Conservation (phyloP, 2,329 filamentous ascomycete species). For the Ophiognomonia clavigignenti-juglandacearum region DNA sequence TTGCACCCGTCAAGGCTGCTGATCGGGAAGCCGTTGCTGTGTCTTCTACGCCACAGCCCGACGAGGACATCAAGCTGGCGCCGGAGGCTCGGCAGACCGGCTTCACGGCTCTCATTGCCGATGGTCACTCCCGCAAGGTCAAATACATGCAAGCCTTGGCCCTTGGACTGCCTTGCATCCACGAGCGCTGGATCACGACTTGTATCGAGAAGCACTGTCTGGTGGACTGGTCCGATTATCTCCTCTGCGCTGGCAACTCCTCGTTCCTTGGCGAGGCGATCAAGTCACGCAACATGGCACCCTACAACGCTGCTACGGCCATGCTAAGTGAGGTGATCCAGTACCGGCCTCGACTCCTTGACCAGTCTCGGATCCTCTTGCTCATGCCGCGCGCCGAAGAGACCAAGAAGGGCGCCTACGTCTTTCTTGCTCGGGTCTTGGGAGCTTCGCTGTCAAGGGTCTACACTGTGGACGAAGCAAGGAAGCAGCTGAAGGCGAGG, state of each 20-base stretch:
- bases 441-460: constrained; percentile 69
- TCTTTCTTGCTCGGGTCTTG: constrained; percentile 75
- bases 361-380: constrained; percentile 63
- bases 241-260: constrained; percentile 81
- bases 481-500: constrained; percentile 47
- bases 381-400: constrained; percentile 63
- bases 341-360: constrained; percentile 58
- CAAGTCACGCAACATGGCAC: constrained; percentile 63
- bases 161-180: constrained; percentile 80
- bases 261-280: constrained; percentile 70
- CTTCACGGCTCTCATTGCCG: constrained; percentile 82
- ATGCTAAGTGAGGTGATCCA: constrained; percentile 53
- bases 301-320: constrained; percentile 55
- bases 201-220: constrained; percentile 59
- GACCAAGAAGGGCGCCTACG: constrained; percentile 64
- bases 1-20: constrained; percentile 29
- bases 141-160: constrained; percentile 96
- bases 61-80: constrained; percentile 47
- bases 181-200: constrained; percentile 72
- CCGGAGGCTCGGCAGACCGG: constrained; percentile 50
- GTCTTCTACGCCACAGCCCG: constrained; percentile 21
- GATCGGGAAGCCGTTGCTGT: constrained; percentile 15
- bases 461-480: constrained; percentile 60
- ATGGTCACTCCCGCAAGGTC: constrained; percentile 76
- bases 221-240: constrained; percentile 73